Evolutionary conservation across 2,329 filamentous ascomycete genomes (phyloP), one percentile per base, ranked within the genome.

Genomic region (Monilinia vaccinii-corymbosi): DNA sequence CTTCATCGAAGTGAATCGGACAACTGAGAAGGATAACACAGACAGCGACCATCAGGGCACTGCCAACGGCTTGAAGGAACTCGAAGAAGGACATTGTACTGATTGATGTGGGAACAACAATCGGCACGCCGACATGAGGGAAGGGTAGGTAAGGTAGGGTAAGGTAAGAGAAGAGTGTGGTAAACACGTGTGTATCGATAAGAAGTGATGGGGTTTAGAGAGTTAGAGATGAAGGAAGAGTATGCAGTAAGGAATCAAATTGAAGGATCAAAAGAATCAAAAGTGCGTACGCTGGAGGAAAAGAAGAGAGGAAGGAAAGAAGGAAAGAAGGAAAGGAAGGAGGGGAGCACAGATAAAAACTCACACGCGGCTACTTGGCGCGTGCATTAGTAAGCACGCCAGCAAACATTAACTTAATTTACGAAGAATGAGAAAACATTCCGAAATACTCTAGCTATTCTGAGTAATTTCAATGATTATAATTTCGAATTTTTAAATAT

Each of bases 41-140:
- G 28, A 23, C 38, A 46, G 51, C 51, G 45, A 55, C 38, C 38
- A 44, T n/a, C 2, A 53, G 18, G 57, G 34, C 32, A 21, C 16
- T 42, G 38, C 50, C 48, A 46, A 59, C 32, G 38, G 42, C 32
- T 11, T 34, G 23, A 5, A 59, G n/a, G 9, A 55, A 11, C 9
- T 23, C 10, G 2, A 13, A 4, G 32, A 53, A 59, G 2, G 48
- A 55, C 57, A 59, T 59, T 47, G 48, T 28, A 23, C 11, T n/a
- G 49, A 59, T 55, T 46, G 31, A 28, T 36, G 57, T 45, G 36
- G 16, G 13, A 53, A 36, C 40, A 55, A 53, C 23, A 59, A 55
- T 55, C 48, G 57, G 57, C 49, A 47, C 57, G 57, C 57, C 57
- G 57, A 59, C 16, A 14, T 10, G 25, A 16, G 13, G 40, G 18